Conservation (phyloP, 164 flowering plant genomes). For the Aristolochia californica region DNA sequence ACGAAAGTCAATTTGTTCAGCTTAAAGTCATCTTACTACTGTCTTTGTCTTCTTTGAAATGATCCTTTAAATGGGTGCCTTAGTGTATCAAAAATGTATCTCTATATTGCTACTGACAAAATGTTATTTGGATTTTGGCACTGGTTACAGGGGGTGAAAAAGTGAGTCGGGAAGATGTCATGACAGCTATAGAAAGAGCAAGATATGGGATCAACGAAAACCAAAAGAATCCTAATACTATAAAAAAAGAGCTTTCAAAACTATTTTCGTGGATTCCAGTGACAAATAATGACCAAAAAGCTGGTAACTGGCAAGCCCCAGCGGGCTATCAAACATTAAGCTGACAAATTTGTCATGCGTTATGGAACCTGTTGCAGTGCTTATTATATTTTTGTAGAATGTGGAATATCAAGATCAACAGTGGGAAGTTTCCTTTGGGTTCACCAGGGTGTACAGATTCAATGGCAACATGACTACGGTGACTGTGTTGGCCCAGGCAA, state of each 20-base stretch:
- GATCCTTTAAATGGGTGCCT: too few relatives aligned
- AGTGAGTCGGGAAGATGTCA: constrained; percentile 77
- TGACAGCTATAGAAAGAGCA: constrained; percentile 93
- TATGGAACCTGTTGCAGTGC: too few relatives aligned
- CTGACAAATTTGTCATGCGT: constrained; percentile 17
- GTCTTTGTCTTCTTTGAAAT: too few relatives aligned
- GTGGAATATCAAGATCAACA: too few relatives aligned
- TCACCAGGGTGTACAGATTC: too few relatives aligned
- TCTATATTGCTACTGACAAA: neutral
- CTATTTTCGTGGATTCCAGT: constrained; percentile 85
- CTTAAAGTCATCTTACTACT: too few relatives aligned
- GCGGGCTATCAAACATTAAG: constrained; percentile 77
- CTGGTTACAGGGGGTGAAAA: constrained; percentile 52
- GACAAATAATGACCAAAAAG: constrained; percentile 34
- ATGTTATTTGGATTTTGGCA: neutral
- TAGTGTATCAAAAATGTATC: too few relatives aligned
- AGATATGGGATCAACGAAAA: constrained; percentile 73
- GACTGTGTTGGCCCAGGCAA: too few relatives aligned
- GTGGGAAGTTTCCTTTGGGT: too few relatives aligned
- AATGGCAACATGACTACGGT: too few relatives aligned
- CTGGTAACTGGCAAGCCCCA: constrained; percentile 44
- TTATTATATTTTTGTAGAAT: too few relatives aligned
- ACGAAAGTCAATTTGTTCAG: too few relatives aligned
- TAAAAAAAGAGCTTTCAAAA: constrained; percentile 61
- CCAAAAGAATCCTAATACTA: constrained; percentile 24